These are phyloP conservation scores for Tausonia pullulans DNA, from an alignment of 1,284 basidiomycete species.

Conservation along the genomic window DNA sequence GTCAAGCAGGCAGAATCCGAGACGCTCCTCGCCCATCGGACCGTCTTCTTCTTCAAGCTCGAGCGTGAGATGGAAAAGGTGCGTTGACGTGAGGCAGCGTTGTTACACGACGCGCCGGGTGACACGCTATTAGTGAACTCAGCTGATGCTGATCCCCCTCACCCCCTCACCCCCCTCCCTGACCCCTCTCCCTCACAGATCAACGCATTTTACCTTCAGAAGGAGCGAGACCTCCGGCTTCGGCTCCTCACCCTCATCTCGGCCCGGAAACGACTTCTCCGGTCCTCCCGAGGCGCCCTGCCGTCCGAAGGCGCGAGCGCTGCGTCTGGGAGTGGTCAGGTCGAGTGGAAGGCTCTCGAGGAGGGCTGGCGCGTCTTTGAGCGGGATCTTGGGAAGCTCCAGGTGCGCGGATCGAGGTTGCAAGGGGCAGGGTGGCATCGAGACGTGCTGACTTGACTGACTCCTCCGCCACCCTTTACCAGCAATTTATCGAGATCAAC, in stretches of 20 bases:
- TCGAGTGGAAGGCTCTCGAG: conserved; percentile 85
- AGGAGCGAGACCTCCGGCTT: conserved; percentile 88
- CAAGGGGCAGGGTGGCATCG: neutral
- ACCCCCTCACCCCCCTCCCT: neutral
- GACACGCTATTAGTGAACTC: neutral
- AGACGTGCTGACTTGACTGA: neutral
- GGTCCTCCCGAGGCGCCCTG: conserved; percentile 1
- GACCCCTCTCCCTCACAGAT: conserved; percentile 48
- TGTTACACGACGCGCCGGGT: no score
- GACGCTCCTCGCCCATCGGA: conserved; percentile 83
- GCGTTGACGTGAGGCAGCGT: conserved; percentile 17
- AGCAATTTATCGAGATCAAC: conserved; percentile 98
- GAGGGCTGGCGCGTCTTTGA: conserved; percentile 94
- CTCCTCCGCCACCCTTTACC: conserved; percentile 7
- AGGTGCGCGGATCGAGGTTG: conserved; percentile 44
- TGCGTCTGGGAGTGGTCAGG: conserved; percentile 24
- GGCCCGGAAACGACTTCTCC: conserved; percentile 58
- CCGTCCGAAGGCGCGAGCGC: conserved; percentile 15
- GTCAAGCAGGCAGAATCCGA: conserved; percentile 23
- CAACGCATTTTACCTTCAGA: conserved; percentile 97
- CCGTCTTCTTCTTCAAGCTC: conserved; percentile 98
- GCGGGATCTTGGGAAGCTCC: conserved; percentile 89
- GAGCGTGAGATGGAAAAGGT: conserved; percentile 97
- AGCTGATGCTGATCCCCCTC: neutral
- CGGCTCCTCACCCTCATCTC: conserved; percentile 86